A percentile compares a stretch with the other conserved stretches of the same genome.
Conservation (phyloP, 306 rosid genomes). For the Citrullus amarus region DNA sequence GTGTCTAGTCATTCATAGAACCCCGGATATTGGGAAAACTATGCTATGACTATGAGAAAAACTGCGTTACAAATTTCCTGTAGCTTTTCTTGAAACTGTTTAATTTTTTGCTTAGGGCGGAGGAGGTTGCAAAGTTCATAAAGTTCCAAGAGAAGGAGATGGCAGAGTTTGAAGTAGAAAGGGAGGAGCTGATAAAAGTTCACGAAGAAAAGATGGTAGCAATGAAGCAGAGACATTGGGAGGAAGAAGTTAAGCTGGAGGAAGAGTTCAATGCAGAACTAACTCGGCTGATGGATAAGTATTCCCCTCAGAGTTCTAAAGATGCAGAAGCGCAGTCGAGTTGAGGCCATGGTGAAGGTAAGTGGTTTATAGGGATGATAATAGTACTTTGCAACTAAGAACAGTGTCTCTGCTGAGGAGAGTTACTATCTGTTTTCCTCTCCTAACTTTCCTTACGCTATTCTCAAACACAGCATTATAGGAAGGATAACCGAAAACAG, state of each 20-base stretch:
- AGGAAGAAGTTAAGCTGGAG: conserved; percentile 48
- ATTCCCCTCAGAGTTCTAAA: conserved; percentile 22
- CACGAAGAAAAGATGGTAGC: conserved; percentile 34
- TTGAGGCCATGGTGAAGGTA: neutral
- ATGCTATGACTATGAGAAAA: neutral
- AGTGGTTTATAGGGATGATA: neutral
- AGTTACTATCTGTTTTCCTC: neutral
- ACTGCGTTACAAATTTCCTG: neutral
- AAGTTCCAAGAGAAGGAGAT: conserved; percentile 48
- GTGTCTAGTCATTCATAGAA: neutral
- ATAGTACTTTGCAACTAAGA: neutral
- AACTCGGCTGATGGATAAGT: conserved; percentile 44
- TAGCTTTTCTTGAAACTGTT: neutral
- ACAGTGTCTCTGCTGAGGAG: neutral
- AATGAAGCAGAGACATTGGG: conserved; percentile 47
- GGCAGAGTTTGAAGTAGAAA: conserved; percentile 36
- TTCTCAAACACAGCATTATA: neutral
- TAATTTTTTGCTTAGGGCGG: conserved; percentile 29
- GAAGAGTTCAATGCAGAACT: conserved; percentile 31
- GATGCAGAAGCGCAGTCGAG: neutral
- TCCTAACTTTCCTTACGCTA: neutral
- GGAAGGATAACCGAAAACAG: neutral
- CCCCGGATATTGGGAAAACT: neutral
- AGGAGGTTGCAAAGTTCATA: conserved; percentile 36
- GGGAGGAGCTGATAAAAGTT: conserved; percentile 30